These are phyloP conservation scores for Amborella trichopoda DNA, from an alignment of 164 flowering plant genomes.

Conservation along the genomic window DNA sequence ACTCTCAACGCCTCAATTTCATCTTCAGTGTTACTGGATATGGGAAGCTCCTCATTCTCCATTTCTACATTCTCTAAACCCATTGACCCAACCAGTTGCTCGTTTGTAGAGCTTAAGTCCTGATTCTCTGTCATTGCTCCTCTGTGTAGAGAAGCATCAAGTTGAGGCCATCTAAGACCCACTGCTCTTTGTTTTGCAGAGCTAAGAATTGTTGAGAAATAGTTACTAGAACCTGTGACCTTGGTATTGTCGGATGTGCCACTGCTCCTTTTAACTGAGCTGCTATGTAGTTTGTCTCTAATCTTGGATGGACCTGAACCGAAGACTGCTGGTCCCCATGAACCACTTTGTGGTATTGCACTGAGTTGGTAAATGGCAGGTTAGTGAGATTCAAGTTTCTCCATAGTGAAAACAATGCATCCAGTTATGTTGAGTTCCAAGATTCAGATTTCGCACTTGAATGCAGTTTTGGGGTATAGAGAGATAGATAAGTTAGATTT, in stretches of 20 bases:
- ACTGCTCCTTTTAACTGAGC: neutral
- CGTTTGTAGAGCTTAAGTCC: neutral
- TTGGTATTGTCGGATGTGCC: neutral
- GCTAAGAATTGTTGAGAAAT: slow-evolving; percentile 45
- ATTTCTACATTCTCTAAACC: slow-evolving; percentile 3
- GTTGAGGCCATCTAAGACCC: slow-evolving; percentile 47
- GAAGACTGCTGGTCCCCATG: slow-evolving; percentile 42
- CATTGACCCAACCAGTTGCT: neutral
- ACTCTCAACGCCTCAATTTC: slow-evolving; percentile 4
- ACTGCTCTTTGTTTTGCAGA: slow-evolving; percentile 58
- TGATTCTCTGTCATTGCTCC: slow-evolving; percentile 5
- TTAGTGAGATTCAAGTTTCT: neutral
- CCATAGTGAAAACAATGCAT: neutral
- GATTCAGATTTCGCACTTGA: too few relatives aligned
- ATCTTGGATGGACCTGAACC: too few relatives aligned
- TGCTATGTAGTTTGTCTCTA: neutral
- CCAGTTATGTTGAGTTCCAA: too few relatives aligned
- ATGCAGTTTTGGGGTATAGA: too few relatives aligned
- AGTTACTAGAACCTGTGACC: slow-evolving; percentile 11
- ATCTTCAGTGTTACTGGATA: slow-evolving; percentile 31
- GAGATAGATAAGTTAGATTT: too few relatives aligned
- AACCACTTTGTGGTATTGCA: slow-evolving; percentile 22
- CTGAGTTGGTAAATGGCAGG: too few relatives aligned
- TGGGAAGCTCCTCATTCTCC: slow-evolving; percentile 41
- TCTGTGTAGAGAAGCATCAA: slow-evolving; percentile 22